Conservation (phyloP, 164 flowering plant species). For the Macadamia integrifolia region DNA sequence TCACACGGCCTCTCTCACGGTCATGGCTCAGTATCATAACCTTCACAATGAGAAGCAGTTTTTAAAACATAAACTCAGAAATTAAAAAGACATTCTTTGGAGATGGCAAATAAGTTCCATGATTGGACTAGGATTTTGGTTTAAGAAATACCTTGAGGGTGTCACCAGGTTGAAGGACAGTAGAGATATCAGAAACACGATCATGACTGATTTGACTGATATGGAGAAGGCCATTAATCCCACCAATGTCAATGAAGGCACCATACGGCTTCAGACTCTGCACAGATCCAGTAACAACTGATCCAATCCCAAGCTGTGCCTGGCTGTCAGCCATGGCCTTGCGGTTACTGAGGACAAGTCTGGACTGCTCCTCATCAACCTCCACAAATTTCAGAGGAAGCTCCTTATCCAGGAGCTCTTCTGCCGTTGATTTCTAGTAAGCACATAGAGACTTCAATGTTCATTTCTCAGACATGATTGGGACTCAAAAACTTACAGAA, state of each 20-base stretch:
- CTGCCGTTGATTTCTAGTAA: slow-evolving; percentile 71
- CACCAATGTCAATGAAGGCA: slow-evolving; percentile 96
- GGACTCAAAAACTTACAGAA: not conserved
- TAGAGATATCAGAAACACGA: slow-evolving; percentile 86
- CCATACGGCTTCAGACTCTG: slow-evolving; percentile 96
- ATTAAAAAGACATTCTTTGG: no score
- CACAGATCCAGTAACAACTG: slow-evolving; percentile 86
- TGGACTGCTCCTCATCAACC: slow-evolving; percentile 84
- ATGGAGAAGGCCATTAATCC: slow-evolving; percentile 96
- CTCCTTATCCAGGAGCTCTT: slow-evolving; percentile 81
- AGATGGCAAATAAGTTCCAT: not conserved
- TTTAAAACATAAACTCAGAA: not conserved
- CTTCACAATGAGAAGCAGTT: slow-evolving; percentile 26
- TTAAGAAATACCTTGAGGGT: slow-evolving; percentile 60
- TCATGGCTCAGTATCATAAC: slow-evolving; percentile 97
- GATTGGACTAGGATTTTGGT: not conserved
- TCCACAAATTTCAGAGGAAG: slow-evolving; percentile 92
- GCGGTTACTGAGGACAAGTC: slow-evolving; percentile 89
- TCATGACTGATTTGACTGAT: slow-evolving; percentile 99
- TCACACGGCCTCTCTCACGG: slow-evolving; percentile 92
- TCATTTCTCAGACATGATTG: not conserved
- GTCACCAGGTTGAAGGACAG: slow-evolving; percentile 96
- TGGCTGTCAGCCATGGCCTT: slow-evolving; percentile 98
- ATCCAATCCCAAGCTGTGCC: slow-evolving; percentile 94
- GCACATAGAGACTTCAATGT: slow-evolving; percentile 2